phyloP scores from a whole-genome alignment of 192 early-diverging fungal genomes.

The Backusella parvicylindrica region DNA sequence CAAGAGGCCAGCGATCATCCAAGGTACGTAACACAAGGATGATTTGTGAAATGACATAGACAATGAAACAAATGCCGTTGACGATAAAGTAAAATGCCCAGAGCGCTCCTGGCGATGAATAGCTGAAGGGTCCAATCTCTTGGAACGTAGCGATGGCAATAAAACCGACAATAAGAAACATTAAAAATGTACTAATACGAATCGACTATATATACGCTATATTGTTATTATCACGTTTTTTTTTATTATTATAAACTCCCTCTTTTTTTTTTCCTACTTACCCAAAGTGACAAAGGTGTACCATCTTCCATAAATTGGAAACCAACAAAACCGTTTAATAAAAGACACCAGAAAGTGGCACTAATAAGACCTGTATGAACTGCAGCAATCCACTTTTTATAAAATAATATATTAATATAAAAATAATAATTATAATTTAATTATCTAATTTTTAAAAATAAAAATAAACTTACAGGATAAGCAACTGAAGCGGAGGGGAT shows the following conservation, averaged over 20 bases:
- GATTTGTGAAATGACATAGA: constrained; percentile 81
- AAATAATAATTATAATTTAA: neutral
- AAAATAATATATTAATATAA: neutral
- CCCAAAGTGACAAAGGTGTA: constrained; percentile 83
- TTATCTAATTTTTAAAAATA: neutral
- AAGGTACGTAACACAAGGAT: constrained; percentile 80
- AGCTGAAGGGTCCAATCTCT: constrained; percentile 49
- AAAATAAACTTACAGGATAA: constrained; percentile 54
- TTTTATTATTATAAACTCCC: neutral
- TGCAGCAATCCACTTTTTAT: constrained; percentile 66
- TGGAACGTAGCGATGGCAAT: constrained; percentile 69
- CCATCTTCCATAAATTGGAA: constrained; percentile 92
- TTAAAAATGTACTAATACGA: constrained; percentile 66
- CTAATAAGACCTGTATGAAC: constrained; percentile 67
- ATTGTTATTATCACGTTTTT: neutral
- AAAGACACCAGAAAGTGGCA: constrained; percentile 77
- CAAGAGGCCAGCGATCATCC: constrained; percentile 85
- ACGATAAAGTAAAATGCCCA: constrained; percentile 78
- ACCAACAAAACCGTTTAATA: constrained; percentile 85
- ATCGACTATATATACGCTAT: constrained; percentile 55
- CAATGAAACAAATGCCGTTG: constrained; percentile 62
- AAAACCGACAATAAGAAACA: constrained; percentile 64
- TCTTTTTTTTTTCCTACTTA: constrained; percentile 31
- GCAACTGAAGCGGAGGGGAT: constrained; percentile 61
- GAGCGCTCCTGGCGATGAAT: constrained; percentile 52